Evolutionary conservation across 192 early-diverging fungal genomes (phyloP), one percentile per base, ranked within the genome.

Genomic region (Chytriomyces confervae): DNA sequence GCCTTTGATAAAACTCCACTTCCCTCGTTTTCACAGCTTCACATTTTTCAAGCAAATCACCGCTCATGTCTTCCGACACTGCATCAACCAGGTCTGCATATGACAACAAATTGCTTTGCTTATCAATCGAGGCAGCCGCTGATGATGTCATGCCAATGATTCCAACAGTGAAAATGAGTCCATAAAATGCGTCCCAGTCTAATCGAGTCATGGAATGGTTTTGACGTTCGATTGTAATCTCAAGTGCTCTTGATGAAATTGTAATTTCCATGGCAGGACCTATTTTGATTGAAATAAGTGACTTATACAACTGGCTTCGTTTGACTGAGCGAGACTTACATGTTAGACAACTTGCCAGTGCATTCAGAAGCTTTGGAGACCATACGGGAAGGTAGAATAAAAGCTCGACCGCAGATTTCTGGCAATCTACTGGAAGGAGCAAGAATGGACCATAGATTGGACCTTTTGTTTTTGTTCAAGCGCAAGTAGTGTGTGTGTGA

Each of bases 401-500:
- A 45, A 72, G 10, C 48, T 72, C 69, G 27, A 72, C 27, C 10
- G 69, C 69, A 24, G 50, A 13, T 45, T 72, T 72, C 27, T 72
- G 69, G 50, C 50, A 57, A 0, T 72, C 69, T 20, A 61, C 24
- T 57, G 69, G 50, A 8, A 72, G 36, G 18, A 72, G 36, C 50
- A 72, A 27, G 27, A 72, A 72, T 45, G 69, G 69, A 23, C 69
- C 69, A 60, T 20, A 72, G 9, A 72, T 20, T 9, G 69, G 69
- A 20, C 69, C 69, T 49, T 53, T 16, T 50, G 50, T 4, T 23
- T 1, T 5, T 23, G 6, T 65, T 27, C 13, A 65, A 29, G 63
- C 13, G 1, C 24, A 20, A 60, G 24, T 27, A 27, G 24, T 27
- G 24, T n/a, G n/a, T n/a, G n/a, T 27, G 24, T 27, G 24, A 27